These are phyloP conservation scores for Calycina marina DNA, from an alignment of 2,329 filamentous ascomycete species.

Conservation along the genomic window DNA sequence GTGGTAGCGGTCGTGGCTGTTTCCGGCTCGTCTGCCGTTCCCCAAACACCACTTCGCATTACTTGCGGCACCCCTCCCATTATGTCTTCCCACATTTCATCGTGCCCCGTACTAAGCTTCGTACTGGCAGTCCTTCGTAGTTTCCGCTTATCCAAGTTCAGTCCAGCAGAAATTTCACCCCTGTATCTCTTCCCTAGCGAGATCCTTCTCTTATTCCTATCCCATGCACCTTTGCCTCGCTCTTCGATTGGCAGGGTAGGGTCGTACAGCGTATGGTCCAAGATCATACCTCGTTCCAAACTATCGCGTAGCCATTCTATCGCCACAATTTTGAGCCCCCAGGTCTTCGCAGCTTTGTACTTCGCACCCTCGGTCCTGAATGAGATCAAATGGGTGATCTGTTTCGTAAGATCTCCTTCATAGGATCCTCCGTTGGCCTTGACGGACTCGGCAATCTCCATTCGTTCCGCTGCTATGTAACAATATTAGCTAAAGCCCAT, in stretches of 20 bases:
- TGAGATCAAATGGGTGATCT: conserved; percentile 78
- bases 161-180: conserved; percentile 29
- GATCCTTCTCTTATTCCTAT: conserved; percentile 33
- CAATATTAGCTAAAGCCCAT: no score
- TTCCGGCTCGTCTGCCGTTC: conserved; percentile 8
- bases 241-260: conserved; percentile 53
- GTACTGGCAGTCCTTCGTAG: conserved; percentile 76
- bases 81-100: conserved; percentile 85
- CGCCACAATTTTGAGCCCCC: conserved; percentile 67
- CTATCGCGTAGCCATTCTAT: conserved; percentile 78
- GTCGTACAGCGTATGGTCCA: conserved; percentile 78
- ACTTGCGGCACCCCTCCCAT: conserved; percentile 34
- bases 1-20: no score
- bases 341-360: conserved; percentile 72
- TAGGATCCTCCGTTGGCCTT: conserved; percentile 70
- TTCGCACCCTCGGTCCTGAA: conserved; percentile 71
- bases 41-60: conserved; percentile 17
- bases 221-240: conserved; percentile 68
- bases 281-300: conserved; percentile 71
- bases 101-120: conserved; percentile 65
- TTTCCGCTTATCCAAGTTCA: conserved; percentile 56
- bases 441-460: conserved; percentile 47
- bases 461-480: conserved; percentile 44
- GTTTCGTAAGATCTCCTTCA: conserved; percentile 72
- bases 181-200: conserved; percentile 45